These are phyloP conservation scores for Colletotrichum siamense DNA, from an alignment of 2,329 filamentous ascomycete species.

Conservation along the genomic window DNA sequence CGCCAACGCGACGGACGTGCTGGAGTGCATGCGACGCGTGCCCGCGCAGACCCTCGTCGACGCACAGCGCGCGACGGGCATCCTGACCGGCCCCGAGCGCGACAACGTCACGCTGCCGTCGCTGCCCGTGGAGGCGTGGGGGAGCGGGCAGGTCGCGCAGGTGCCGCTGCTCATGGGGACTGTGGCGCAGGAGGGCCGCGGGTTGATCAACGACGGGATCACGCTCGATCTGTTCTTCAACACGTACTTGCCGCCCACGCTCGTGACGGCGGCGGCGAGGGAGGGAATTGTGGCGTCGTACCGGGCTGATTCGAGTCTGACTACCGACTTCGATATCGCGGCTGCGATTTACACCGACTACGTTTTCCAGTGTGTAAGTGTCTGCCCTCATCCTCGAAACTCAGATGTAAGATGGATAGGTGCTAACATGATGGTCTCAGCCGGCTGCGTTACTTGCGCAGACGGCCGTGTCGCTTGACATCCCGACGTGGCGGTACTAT, in stretches of 20 bases:
- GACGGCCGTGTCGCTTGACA: constrained; percentile 19
- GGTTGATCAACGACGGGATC: constrained; percentile 26
- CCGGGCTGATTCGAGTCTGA: not conserved
- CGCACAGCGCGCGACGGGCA: not conserved
- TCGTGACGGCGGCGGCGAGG: not conserved
- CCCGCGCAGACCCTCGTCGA: constrained; percentile 17
- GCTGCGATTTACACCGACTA: constrained; percentile 32
- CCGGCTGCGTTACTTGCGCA: constrained; percentile 28
- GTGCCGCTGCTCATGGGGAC: constrained; percentile 32
- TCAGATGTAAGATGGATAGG: accelerated
- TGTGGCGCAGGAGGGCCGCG: constrained; percentile 28
- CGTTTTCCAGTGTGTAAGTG: constrained; percentile 30
- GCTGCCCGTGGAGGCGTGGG: constrained; percentile 20
- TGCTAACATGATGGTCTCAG: constrained; percentile 4
- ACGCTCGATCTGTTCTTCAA: constrained; percentile 25
- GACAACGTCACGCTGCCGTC: constrained; percentile 16
- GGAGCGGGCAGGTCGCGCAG: constrained; percentile 15
- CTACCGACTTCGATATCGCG: constrained; percentile 29
- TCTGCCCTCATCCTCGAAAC: not conserved
- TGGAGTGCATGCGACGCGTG: not conserved
- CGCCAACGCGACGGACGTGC: not conserved
- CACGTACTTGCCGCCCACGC: constrained; percentile 18
- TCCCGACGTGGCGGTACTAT: constrained; percentile 30
- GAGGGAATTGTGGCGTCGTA: constrained; percentile 25
- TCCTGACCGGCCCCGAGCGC: not conserved